Base-by-base conservation (phyloP, 192 early-diverging fungal species). In the Gaertneriomyces semiglobifer region DNA sequence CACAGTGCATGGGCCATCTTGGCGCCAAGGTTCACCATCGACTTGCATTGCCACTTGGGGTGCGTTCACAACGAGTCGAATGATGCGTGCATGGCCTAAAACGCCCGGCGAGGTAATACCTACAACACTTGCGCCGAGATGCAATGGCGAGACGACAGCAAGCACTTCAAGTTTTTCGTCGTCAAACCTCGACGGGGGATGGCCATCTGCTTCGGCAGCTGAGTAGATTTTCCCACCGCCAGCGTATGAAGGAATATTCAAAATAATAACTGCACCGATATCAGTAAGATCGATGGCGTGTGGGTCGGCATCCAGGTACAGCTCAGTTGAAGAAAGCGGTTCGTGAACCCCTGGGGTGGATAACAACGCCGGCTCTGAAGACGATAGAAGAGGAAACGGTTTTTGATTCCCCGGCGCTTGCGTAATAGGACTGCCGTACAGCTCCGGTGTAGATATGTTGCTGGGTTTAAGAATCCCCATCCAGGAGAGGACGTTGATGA, bases 191-290 rank as follows among this genome's bases (percentile, higher is more conserved):
- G 54, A 72, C n/a, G 16, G 47, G 25, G 61, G 62, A n/a, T 66
- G 44, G 4, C 65, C 71, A 8, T 72, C 63, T n/a, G 58, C 53
- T 59, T 72, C 71, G 38, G 71, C 71, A 1, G 56, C 39, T n/a
- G 56, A 45, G 56, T 74, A 71, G 11, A 74, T 69, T 38, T 66
- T 67, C 18, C 63, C 58, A 16, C 73, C 73, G 33, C 73, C 73
- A 12, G 56, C 73, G 68, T 74, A 74, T n/a, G 68, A 71, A 1
- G 73, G 68, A 53, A 74, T 74, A 44, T 74, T 74, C 7, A 70
- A 59, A 14, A 73, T 52, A 3, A 74, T 65, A 3, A 74, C 55
- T 5, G 63, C 73, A 18, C 68, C 69, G 44, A 66, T 11, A 42
- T 65, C 63, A 10, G 70, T 53, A 6, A 64, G 45, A 60, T 70